Evolutionary conservation across 306 rosid genomes (phyloP).

Genomic region (Vigna trinervia): DNA sequence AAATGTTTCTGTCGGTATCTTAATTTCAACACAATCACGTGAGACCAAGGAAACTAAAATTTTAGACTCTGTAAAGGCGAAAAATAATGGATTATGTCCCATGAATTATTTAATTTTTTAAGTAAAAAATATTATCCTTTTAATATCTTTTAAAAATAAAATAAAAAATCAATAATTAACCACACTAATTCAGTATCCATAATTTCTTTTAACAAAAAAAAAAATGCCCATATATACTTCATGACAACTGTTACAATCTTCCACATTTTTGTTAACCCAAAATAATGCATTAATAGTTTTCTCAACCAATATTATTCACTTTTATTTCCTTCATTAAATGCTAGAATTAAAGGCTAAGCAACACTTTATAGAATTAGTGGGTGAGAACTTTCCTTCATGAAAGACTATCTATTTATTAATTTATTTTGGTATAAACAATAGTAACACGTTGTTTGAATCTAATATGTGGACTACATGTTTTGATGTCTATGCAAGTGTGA

Average conservation of each 20-base stretch:
- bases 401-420: background rate
- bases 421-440: background rate
- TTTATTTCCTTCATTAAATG: conserved; percentile 46
- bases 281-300: background rate
- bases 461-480: background rate
- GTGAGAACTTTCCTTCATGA: conserved; percentile 28
- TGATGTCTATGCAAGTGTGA: background rate
- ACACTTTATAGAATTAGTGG: conserved; percentile 44
- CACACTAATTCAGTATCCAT: background rate
- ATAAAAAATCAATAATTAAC: background rate
- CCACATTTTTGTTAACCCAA: background rate
- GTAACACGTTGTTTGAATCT: background rate
- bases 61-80: background rate
- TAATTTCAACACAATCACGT: conserved; percentile 34
- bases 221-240: background rate
- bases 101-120: background rate
- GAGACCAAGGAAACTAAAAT: background rate
- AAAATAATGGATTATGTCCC: background rate
- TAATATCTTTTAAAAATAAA: background rate
- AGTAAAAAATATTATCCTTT: too few species aligned
- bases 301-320: conserved; percentile 48
- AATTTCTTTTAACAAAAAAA: too few species aligned
- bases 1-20: background rate
- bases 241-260: background rate
- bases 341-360: conserved; percentile 34